Conservation (phyloP, 1,139 yeast genomes). For the Sugiyamaella xylanicola region DNA sequence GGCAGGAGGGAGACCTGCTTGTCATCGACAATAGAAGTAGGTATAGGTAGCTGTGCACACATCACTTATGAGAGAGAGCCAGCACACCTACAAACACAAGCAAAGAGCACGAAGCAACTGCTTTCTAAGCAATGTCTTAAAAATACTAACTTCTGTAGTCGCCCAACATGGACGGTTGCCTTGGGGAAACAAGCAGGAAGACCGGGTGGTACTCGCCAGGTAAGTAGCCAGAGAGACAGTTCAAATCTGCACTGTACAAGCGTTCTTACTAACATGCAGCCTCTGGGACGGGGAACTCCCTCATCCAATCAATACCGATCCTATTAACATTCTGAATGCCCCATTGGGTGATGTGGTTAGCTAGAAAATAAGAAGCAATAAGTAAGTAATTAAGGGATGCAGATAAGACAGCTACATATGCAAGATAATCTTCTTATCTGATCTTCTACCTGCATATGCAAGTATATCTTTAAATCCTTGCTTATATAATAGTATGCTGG, state of each 20-base stretch:
- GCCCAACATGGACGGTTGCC: slow-evolving; percentile 24
- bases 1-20: slow-evolving; percentile 24
- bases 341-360: slow-evolving; percentile 18
- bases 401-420: no score
- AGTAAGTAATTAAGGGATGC: no score
- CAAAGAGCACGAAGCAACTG: no score
- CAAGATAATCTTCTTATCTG: no score
- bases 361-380: background rate
- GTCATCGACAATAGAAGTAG: slow-evolving; percentile 23
- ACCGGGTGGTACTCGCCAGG: slow-evolving; percentile 22
- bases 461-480: no score
- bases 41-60: no score
- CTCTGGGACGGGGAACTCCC: slow-evolving; percentile 24
- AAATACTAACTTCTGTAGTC: slow-evolving; percentile 11
- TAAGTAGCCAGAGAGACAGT: background rate
- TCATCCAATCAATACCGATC: slow-evolving; percentile 17
- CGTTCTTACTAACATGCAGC: slow-evolving; percentile 4
- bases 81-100: no score
- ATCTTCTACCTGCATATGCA: no score
- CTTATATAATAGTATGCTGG: no score
- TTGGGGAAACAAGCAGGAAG: slow-evolving; percentile 21
- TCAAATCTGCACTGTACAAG: background rate
- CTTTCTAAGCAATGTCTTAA: no score
- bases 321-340: slow-evolving; percentile 11
- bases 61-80: no score